phyloP scores from a whole-genome alignment of 129 eudicot genomes.

The Pseudognaphalium luteoalbum region DNA sequence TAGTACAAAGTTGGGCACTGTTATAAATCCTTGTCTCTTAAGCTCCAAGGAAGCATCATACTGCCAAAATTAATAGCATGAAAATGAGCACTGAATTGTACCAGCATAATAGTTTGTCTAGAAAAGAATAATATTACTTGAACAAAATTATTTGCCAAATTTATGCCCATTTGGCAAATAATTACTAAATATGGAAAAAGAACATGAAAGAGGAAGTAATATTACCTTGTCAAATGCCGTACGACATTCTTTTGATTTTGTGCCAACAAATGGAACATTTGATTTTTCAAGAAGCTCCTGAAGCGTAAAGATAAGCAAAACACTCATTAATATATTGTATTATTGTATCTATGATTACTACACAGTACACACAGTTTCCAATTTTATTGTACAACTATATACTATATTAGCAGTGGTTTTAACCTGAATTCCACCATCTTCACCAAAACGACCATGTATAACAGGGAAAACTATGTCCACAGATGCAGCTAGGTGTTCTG shows the following conservation, averaged over 20 bases:
- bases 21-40: slow-evolving; percentile 66
- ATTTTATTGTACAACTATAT: not conserved
- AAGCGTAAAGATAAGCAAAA: slow-evolving; percentile 22
- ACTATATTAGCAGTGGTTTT: slow-evolving; percentile 15
- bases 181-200: not conserved
- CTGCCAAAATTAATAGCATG: slow-evolving; percentile 38
- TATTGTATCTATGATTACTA: not conserved
- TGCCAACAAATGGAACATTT: slow-evolving; percentile 86
- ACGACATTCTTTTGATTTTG: slow-evolving; percentile 74
- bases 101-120: not conserved
- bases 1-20: slow-evolving; percentile 76
- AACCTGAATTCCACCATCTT: slow-evolving; percentile 95
- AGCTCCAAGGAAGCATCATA: slow-evolving; percentile 95
- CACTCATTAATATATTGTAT: not conserved
- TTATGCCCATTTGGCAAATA: not conserved
- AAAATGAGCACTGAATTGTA: slow-evolving; percentile 7
- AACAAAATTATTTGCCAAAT: not conserved
- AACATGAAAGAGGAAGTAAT: not conserved
- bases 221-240: slow-evolving; percentile 88
- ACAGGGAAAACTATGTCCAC: slow-evolving; percentile 95
- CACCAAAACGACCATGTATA: slow-evolving; percentile 93
- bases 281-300: slow-evolving; percentile 79
- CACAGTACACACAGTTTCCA: slow-evolving; percentile 4
- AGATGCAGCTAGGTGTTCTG: slow-evolving; percentile 68
- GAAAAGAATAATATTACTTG: slow-evolving; percentile 17